A percentile compares a stretch with the other conserved stretches of the same genome.
Conservation (phyloP, 345 rosid species). For the Eucalyptus regnans region DNA sequence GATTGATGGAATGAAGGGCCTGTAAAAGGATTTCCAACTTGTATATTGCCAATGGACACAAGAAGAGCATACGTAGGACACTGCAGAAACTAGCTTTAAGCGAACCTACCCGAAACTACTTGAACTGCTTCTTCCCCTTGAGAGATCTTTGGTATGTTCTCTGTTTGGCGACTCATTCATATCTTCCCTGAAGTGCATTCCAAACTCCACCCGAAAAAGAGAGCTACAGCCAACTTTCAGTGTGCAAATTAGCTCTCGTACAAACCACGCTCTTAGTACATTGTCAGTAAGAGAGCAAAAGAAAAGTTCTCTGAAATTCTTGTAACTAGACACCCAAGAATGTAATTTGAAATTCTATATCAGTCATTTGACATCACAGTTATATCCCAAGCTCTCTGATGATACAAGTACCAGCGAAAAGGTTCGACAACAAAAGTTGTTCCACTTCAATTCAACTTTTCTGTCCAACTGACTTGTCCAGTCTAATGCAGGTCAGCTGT, state of each 20-base stretch:
- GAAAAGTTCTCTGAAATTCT: too few species aligned
- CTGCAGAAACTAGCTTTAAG: too few species aligned
- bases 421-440: neutral
- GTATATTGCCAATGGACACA: neutral
- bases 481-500: neutral
- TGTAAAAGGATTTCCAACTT: neutral
- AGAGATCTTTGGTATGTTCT: too few species aligned
- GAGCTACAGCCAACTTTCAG: neutral
- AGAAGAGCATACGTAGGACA: neutral
- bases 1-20: neutral
- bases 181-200: neutral
- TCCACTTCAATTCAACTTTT: neutral
- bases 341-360: too few species aligned
- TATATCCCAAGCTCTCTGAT: neutral
- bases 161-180: too few species aligned
- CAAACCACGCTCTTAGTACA: neutral
- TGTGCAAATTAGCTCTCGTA: neutral
- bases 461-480: neutral
- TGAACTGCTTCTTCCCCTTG: too few species aligned
- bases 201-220: neutral
- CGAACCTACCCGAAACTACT: too few species aligned
- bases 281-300: neutral
- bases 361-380: neutral
- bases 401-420: too few species aligned
- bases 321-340: too few species aligned